A percentile compares a stretch with the other conserved stretches of the same genome.
Evolutionary conservation across 441 rosid genomes (phyloP).

Genomic region (Jatropha podagrica): DNA sequence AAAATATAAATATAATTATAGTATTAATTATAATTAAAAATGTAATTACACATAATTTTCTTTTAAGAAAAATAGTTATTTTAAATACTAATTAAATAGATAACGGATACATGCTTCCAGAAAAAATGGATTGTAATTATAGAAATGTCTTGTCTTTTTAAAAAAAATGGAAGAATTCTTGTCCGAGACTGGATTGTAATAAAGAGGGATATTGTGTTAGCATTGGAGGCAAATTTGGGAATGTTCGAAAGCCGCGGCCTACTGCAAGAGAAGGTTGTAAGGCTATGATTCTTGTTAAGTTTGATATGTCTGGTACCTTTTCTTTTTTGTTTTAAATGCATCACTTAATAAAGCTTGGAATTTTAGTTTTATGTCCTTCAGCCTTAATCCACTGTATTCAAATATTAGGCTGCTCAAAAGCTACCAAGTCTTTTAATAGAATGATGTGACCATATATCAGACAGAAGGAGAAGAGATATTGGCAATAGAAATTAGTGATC

Average conservation of each 20-base stretch:
- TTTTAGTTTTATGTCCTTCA: neutral
- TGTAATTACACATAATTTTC: no score
- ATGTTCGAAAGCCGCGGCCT: conserved; percentile 80
- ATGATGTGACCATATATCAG: neutral
- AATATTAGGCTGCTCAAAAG: neutral
- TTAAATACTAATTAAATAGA: no score
- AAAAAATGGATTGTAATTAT: no score
- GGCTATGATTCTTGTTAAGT: conserved; percentile 92
- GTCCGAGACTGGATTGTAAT: conserved; percentile 96
- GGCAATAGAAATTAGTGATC: neutral
- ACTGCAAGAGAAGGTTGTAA: conserved; percentile 95
- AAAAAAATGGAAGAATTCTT: conserved; percentile 84
- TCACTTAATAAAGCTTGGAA: neutral
- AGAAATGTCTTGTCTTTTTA: conserved; percentile 75
- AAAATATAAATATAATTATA: no score
- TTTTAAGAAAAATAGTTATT: no score
- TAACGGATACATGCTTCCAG: no score
- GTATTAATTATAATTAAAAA: no score
- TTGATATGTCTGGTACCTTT: conserved; percentile 54
- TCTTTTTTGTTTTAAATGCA: no score
- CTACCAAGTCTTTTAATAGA: neutral
- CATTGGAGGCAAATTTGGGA: conserved; percentile 82
- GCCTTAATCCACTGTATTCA: neutral
- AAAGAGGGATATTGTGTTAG: conserved; percentile 94
- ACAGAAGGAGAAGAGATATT: neutral